Evolutionary conservation across 1,284 basidiomycete genomes (phyloP), one percentile per base, ranked within the genome.

Genomic region (Pascua guehoae): DNA sequence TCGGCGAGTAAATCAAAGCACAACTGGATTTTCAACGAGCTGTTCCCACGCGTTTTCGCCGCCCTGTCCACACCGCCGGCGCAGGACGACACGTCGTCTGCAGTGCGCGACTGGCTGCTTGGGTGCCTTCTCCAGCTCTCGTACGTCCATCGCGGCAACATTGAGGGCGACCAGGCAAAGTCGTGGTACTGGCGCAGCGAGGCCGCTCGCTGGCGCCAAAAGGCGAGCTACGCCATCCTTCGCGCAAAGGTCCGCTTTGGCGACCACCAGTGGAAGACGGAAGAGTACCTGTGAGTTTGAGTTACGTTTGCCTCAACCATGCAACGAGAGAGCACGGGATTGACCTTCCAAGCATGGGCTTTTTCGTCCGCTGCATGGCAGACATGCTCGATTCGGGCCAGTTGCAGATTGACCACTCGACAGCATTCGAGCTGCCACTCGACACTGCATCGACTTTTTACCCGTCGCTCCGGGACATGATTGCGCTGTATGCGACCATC

Each of bases 301-400:
- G 1, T 32, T 2, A 37, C 15, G 15, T 47, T 15, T 7, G 36
- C 17, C 16, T 36, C 47, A 7, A 12, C 37, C 37, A n/a, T n/a
- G n/a, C n/a, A n/a, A n/a, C n/a, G n/a, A n/a, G 2, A 39, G 24
- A 12, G 40, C n/a, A 41, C 8, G 40, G 3, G 12, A 12, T n/a
- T 41, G 40, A 41, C 40, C 40, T 4, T 12, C 17, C 15, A 17
- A 57, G 56, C 12, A 62, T 62, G 58, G 63, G 61, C 43, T 60
- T 60, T 41, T 65, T 62, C 17, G 56, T 62, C 4, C 58, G 58
- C 15, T 61, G 59, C 56, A 65, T 65, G 61, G 63, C 61, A 1
- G 63, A 65, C 49, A 62, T 65, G 56, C 56, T 65, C 39, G 51
- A 54, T 51, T 41, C 53, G 14, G 51, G 57, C 15, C 43, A 41